Base-by-base conservation (phyloP, 306 rosid genomes). In the Gastrolobium bilobum region DNA sequence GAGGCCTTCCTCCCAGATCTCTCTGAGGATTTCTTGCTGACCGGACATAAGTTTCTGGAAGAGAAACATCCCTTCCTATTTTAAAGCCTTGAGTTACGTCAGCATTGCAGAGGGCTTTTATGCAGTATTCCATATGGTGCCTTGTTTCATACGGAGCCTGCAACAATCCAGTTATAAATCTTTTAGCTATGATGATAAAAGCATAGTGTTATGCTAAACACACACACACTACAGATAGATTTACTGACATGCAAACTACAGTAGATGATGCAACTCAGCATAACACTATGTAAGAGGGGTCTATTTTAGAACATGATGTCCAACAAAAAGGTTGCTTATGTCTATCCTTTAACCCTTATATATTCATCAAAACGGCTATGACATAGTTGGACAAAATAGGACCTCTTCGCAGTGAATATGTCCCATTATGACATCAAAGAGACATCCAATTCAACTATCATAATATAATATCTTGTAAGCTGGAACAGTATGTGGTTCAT, bases 91-190 rank as follows among this genome's bases (percentile, higher is more conserved):
- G 81, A 20, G 95, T 94, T 43, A 92, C 97, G 85, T 94, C 97
- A 34, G 97, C 92, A 82, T 91, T 94, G 87, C 99, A 94, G 48
- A 94, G 92, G 52, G 97, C 97, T 83, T 92, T 94, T 70, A 92
- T 87, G 89, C 97, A 92, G 86, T 80, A 90, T 75, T 94, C 99
- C 99, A 94, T 92, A 58, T 94, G 99, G 89, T 92, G 99, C 87
- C 97, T 92, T 68, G 97, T 91, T 83, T 92, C 97, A 20, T 94
- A 94, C 31, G 99, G 97, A 80, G 99, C 97, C 99, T 92, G 79
- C 44, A 82, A 69, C 14, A 84, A 7, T 75, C 31, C 69, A 67
- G 37, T 44, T 33, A 30, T 68, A 67, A 65, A 44, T 46, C 14
- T 58, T 59, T 71, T 33, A 81, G 44, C 37, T 7, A 47, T n/a